A percentile compares a stretch with the other conserved stretches of the same genome.
Evolutionary conservation across 2,329 filamentous ascomycete genomes (phyloP).

Genomic region (Fusarium verrucosum): DNA sequence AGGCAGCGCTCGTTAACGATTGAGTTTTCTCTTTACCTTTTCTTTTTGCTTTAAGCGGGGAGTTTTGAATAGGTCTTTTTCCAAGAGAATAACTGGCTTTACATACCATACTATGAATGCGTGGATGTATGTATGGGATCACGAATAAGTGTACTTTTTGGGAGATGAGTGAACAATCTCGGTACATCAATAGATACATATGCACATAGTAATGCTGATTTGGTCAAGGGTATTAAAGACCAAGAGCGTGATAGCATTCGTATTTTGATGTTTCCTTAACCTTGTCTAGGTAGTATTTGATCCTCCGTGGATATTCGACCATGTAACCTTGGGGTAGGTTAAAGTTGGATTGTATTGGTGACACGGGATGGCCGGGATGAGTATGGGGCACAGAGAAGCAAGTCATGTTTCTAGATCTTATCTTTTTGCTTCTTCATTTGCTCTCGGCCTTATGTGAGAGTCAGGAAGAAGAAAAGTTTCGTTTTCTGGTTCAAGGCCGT

Average conservation of each 20-base stretch:
- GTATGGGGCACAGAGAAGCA: not conserved
- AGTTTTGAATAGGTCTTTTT: conserved; percentile 21
- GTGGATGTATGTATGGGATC: not conserved
- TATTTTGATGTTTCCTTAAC: not conserved
- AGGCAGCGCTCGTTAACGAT: conserved; percentile 42
- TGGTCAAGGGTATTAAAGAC: conserved; percentile 6
- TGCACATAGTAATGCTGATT: conserved; percentile 3
- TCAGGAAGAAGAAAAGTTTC: too few relatives aligned
- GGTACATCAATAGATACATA: not conserved
- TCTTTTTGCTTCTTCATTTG: not conserved
- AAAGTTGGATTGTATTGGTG: not conserved
- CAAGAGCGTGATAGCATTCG: not conserved
- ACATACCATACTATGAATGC: not conserved
- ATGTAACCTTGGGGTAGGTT: conserved; percentile 1
- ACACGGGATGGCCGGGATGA: conserved; percentile 18
- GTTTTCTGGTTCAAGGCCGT: conserved; percentile 5
- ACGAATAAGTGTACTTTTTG: not conserved
- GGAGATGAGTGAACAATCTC: not conserved
- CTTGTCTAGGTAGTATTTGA: conserved; percentile 5
- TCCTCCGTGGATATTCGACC: not conserved
- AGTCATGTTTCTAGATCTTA: conserved; percentile 14
- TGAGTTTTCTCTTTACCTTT: conserved; percentile 3
- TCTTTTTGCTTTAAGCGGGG: conserved; percentile 34
- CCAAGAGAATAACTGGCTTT: conserved; percentile 7
- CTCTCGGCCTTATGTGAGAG: not conserved